Evolutionary conservation across 306 rosid species (phyloP).

Genomic region (Trichosanthes truncata): DNA sequence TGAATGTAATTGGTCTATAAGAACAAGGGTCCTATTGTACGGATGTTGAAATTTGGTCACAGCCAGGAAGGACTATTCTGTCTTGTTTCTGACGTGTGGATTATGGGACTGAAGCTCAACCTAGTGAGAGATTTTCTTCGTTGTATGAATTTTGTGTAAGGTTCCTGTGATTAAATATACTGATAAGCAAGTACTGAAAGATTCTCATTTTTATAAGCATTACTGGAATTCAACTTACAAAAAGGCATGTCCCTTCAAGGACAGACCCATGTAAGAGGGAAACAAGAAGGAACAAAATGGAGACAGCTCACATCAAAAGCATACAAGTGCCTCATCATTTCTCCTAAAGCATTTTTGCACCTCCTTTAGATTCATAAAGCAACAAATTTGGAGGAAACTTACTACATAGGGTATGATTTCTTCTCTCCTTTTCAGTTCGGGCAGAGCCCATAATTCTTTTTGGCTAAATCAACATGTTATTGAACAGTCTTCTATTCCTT

Average conservation of each 20-base stretch:
- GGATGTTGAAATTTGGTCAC: background rate
- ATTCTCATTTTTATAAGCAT: background rate
- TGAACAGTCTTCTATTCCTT: background rate
- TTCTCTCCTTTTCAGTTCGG: background rate
- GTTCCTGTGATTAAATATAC: background rate
- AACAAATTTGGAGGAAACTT: background rate
- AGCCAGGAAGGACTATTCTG: background rate
- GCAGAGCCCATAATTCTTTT: background rate
- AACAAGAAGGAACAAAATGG: background rate
- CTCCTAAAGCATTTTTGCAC: background rate
- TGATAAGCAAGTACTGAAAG: background rate
- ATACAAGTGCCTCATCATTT: conserved; percentile 1
- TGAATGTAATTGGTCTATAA: background rate
- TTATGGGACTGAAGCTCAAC: background rate
- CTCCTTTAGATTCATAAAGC: background rate
- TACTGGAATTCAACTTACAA: background rate
- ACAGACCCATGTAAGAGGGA: background rate
- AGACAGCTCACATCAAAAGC: background rate
- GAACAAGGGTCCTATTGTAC: background rate
- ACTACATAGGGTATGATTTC: background rate
- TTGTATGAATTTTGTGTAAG: background rate
- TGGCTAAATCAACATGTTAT: background rate
- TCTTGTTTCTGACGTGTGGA: background rate
- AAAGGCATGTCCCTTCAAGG: background rate
- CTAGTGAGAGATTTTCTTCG: background rate